Percentiles rank a stretch among this genome's conserved stretches.
phyloP scores from a whole-genome alignment of 805 yeast genomes.

The Saturnispora kantuleensis region DNA sequence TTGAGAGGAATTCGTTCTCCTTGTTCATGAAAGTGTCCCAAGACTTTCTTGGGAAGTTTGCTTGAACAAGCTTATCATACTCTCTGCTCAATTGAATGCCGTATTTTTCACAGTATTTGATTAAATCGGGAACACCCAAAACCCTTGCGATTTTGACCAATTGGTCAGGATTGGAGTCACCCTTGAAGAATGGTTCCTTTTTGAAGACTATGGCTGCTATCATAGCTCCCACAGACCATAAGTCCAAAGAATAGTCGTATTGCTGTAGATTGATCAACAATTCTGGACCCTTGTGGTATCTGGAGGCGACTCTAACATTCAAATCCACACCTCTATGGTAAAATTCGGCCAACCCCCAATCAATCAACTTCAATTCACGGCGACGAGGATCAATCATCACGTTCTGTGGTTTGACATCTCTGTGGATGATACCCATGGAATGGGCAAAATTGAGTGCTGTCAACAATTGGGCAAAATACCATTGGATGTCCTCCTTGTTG shows the following conservation, averaged over 20 bases:
- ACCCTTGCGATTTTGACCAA: conserved; percentile 83
- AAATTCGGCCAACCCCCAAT: conserved; percentile 93
- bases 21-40: conserved; percentile 56
- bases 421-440: conserved; percentile 89
- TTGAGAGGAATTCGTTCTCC: conserved; percentile 40
- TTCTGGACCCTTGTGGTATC: conserved; percentile 91
- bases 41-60: conserved; percentile 54
- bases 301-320: conserved; percentile 84
- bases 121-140: conserved; percentile 71
- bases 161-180: conserved; percentile 85
- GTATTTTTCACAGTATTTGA: conserved; percentile 58
- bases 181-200: conserved; percentile 88
- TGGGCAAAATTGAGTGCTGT: conserved; percentile 81
- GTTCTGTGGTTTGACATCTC: conserved; percentile 91
- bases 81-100: conserved; percentile 62
- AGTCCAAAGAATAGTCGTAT: conserved; percentile 80
- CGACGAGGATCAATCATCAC: conserved; percentile 79
- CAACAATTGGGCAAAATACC: conserved; percentile 73
- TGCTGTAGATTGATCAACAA: conserved; percentile 69
- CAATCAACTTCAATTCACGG: conserved; percentile 62
- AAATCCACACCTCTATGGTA: conserved; percentile 85
- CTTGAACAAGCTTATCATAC: conserved; percentile 58
- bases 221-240: conserved; percentile 92
- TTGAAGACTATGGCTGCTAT: conserved; percentile 81
- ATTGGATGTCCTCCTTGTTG: conserved; percentile 64